Base-by-base conservation (phyloP, 2,329 filamentous ascomycete genomes). In the Penicillium rolfsii region DNA sequence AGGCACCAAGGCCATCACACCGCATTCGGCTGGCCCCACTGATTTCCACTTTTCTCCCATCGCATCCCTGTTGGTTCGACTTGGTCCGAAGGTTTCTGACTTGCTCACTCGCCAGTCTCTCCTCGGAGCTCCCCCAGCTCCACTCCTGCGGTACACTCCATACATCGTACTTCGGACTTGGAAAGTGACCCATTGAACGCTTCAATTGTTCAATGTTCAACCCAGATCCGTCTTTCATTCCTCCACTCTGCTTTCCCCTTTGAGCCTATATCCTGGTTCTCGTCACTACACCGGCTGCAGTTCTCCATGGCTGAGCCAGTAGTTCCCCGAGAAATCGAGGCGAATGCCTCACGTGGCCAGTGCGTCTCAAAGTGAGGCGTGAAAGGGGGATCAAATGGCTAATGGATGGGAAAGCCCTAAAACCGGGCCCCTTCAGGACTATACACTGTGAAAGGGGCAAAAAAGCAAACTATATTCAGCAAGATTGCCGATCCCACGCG, bases 361-460 rank as follows among this genome's bases (percentile, higher is more conserved):
- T 69, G 64, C 65, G 64, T 63, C 58, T 59, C 43, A 68, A 69
- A 70, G 67, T 70, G 67, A 70, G 67, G 67, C 67, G 65, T 59
- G 50, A 58, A 58, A 46, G 61, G 58, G 61, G 61, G 52, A 54
- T 55, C 33, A 52, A 22, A 43, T 40, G 40, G 52, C 30, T 41
- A 41, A 54, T 53, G 30, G 43, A 24, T 24, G 33, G 46, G 5
- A 49, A 49, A 57, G 30, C 41, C 24, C 45, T 22, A 58, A 45
- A 43, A 16, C 45, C 48, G 46, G 38, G 16, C 48, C 28, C 6
- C 40, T 26, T 43, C 19, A 41, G 36, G 28, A 40, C 52, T 54
- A 41, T 41, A 54, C 30, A 48, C 50, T 38, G 48, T 55, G 55
- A 49, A 56, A 46, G 43, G 59, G 48, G 52, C 38, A 43, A 45